Percentiles rank a stretch among this genome's conserved stretches.
Conservation (phyloP, 306 rosid genomes). For the Rosa persica region DNA sequence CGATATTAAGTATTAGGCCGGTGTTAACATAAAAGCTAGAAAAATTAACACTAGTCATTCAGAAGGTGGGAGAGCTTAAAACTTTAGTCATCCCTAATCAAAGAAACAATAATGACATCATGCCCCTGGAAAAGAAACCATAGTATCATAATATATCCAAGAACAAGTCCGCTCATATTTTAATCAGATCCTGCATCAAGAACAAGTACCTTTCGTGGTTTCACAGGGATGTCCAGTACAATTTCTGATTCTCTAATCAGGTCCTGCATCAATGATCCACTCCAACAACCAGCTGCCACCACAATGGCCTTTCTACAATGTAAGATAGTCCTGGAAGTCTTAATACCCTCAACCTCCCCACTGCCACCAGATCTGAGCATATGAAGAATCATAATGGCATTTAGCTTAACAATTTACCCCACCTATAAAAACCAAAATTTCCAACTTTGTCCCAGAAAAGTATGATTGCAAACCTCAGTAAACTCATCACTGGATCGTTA, state of each 20-base stretch:
- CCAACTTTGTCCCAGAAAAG: slow-evolving; percentile 12
- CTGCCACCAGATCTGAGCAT: slow-evolving; percentile 55
- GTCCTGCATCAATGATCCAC: slow-evolving; percentile 80
- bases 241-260: slow-evolving; percentile 56
- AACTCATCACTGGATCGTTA: slow-evolving; percentile 66
- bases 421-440: slow-evolving; percentile 3
- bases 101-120: slow-evolving; percentile 17
- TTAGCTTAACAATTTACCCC: slow-evolving; percentile 16
- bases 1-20: slow-evolving; percentile 18
- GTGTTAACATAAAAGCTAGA: background rate
- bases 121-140: slow-evolving; percentile 7
- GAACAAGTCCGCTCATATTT: slow-evolving; percentile 15
- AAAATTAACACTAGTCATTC: background rate
- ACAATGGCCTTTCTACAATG: slow-evolving; percentile 69
- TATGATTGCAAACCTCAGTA: slow-evolving; percentile 54
- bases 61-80: background rate
- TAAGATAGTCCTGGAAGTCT: slow-evolving; percentile 59
- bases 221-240: slow-evolving; percentile 64
- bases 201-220: slow-evolving; percentile 75
- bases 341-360: slow-evolving; percentile 53
- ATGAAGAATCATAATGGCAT: slow-evolving; percentile 14
- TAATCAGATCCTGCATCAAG: background rate
- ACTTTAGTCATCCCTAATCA: background rate
- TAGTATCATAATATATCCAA: slow-evolving; percentile 21
- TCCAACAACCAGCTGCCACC: slow-evolving; percentile 96